Evolutionary conservation across 495 filamentous ascomycete species (phyloP).

Genomic region (Alectoria sarmentosa): DNA sequence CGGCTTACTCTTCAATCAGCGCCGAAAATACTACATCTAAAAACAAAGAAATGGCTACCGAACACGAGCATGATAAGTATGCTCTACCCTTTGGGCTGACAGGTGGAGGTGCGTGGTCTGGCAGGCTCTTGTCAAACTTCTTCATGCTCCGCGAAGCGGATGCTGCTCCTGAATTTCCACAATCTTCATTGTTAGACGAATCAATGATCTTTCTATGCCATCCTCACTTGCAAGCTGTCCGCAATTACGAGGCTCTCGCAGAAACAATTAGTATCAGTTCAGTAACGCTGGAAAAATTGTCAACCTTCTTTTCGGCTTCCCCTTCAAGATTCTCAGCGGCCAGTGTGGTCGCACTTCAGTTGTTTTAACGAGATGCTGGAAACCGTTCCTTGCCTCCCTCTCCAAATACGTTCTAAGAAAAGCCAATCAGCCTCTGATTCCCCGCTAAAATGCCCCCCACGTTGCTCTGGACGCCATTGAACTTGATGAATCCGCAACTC

Average conservation of each 20-base stretch:
- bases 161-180: background rate
- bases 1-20: background rate
- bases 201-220: too few species aligned
- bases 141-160: background rate
- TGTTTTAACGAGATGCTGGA: too few species aligned
- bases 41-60: too few species aligned
- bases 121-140: background rate
- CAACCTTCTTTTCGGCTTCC: too few species aligned
- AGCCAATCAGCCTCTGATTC: constrained; percentile 15
- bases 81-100: background rate
- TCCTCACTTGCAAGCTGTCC: too few species aligned
- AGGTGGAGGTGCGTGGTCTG: background rate
- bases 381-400: background rate
- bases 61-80: too few species aligned
- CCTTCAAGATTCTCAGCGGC: too few species aligned
- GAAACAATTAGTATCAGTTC: too few species aligned
- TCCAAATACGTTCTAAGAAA: constrained; percentile 5
- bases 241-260: too few species aligned
- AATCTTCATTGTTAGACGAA: too few species aligned
- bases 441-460: constrained; percentile 20
- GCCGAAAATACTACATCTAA: background rate
- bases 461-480: constrained; percentile 38
- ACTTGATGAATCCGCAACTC: constrained; percentile 40
- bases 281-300: too few species aligned
- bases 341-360: too few species aligned